phyloP scores from a whole-genome alignment of 2,329 filamentous ascomycete species.

The Coniochaeta ligniaria region DNA sequence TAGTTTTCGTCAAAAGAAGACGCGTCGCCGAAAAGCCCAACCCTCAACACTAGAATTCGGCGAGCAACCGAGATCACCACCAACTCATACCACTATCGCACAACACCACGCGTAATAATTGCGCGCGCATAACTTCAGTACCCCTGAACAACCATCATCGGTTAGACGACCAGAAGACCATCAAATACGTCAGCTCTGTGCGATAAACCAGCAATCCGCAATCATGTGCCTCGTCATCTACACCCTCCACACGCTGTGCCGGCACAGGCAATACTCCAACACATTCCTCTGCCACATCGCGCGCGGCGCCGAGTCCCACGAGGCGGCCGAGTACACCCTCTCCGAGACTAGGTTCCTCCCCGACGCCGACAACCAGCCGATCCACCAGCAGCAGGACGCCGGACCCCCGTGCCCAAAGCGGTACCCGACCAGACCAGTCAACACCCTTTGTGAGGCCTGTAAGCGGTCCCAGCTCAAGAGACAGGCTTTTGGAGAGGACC shows the following conservation, averaged over 20 bases:
- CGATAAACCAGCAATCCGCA: neutral
- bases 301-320: constrained; percentile 11
- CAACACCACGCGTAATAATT: neutral
- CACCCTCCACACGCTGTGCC: constrained; percentile 18
- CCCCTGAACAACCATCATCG: neutral
- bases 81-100: neutral
- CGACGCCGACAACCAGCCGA: constrained; percentile 5
- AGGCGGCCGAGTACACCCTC: constrained; percentile 12
- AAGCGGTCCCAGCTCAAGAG: neutral
- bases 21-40: neutral
- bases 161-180: neutral
- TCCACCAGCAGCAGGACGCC: neutral
- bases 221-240: constrained; percentile 26
- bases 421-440: neutral
- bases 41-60: neutral
- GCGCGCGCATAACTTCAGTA: neutral
- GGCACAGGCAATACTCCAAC: constrained; percentile 25
- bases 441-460: neutral
- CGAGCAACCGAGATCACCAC: neutral
- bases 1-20: neutral
- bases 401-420: neutral
- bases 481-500: neutral
- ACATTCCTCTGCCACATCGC: constrained; percentile 21
- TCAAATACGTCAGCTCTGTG: neutral
- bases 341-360: constrained; percentile 9